Base-by-base conservation (phyloP, 257 asterid genomes). In the Oldenlandia corymbosa region DNA sequence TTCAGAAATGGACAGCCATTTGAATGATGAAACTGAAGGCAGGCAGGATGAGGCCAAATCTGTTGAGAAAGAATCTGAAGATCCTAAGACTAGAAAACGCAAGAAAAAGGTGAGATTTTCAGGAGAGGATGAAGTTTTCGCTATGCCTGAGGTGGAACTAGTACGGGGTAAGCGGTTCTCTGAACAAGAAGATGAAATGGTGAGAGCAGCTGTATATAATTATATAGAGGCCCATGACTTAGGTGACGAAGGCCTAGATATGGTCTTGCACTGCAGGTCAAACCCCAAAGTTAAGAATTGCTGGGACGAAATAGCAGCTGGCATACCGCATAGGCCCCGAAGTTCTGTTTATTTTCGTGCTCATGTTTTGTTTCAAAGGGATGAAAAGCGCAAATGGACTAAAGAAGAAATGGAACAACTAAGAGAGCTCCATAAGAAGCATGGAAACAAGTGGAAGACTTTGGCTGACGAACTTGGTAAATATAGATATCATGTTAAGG, bases 201-300 rank as follows among this genome's bases (percentile, higher is more conserved):
- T 75, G 36, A 65, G 24, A 48, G 69, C 53, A 55, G 79, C 79
- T 21, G 70, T 75, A 39, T n/a, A 32, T 47, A 41, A 70, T 2
- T 75, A 60, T 56, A 75, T 75, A 2, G 69, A 70, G 51, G 58
- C 16, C 59, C 36, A 61, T 41, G 30, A 64, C 48, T 56, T 70
- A 68, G 79, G 79, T 23, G 76, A 75, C 24, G 76, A 66, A 65
- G 79, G 79, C 17, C n/a, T 75, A 9, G 13, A 55, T 0, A 75
- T 65, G 79, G 76, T 70, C 58, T 28, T 69, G 67, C 47, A 70
- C 27, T 66, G 79, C 52, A 34, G 17, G 7, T 46, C 66, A 37
- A 21, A 75, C 39, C 73, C 70, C 45, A 46, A 75, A 70, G 20
- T 70, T 16, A 43, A 18, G 34, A 51, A 62, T 13, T 75, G 76